Conservation (phyloP, 108 stramenopile genomes). For the Skeletonema grethae region DNA sequence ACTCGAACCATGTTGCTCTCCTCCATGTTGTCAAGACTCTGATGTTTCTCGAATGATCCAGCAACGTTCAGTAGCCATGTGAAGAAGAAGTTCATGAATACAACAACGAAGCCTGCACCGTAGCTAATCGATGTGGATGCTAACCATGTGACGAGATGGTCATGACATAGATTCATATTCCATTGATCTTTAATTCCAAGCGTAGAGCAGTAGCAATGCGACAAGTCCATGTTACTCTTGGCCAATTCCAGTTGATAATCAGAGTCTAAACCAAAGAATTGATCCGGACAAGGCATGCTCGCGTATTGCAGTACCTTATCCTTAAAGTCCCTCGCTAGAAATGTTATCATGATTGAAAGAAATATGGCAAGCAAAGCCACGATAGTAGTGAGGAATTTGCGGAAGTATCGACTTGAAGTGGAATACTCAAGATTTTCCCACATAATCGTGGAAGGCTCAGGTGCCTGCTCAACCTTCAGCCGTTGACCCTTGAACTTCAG, state of each 20-base stretch:
- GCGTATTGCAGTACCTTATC: constrained; percentile 31
- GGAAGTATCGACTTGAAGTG: constrained; percentile 29
- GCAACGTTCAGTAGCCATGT: constrained; percentile 51
- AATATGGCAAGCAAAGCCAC: constrained; percentile 53
- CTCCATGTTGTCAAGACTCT: constrained; percentile 57
- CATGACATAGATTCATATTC: constrained; percentile 43
- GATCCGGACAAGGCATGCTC: constrained; percentile 38
- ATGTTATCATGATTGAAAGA: constrained; percentile 55
- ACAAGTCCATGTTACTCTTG: constrained; percentile 20
- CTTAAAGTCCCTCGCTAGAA: constrained; percentile 57
- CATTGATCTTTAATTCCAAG: constrained; percentile 37
- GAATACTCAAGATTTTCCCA: constrained; percentile 68
- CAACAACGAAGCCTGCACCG: constrained; percentile 53
- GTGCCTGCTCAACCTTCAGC: constrained; percentile 49
- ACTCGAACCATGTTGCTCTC: constrained; percentile 55
- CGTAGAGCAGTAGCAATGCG: constrained; percentile 59
- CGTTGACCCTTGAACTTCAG: constrained; percentile 50
- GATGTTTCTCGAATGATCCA: constrained; percentile 64
- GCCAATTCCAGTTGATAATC: constrained; percentile 40
- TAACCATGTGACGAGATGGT: constrained; percentile 20
- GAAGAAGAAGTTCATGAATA: constrained; percentile 56
- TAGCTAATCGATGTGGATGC: constrained; percentile 44
- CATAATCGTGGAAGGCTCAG: constrained; percentile 73
- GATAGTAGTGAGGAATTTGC: constrained; percentile 51
- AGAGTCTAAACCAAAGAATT: constrained; percentile 27